A percentile compares a stretch with the other conserved stretches of the same genome.
phyloP scores from a whole-genome alignment of 139 green algal genomes.

The Diplosphaera chodatii region DNA sequence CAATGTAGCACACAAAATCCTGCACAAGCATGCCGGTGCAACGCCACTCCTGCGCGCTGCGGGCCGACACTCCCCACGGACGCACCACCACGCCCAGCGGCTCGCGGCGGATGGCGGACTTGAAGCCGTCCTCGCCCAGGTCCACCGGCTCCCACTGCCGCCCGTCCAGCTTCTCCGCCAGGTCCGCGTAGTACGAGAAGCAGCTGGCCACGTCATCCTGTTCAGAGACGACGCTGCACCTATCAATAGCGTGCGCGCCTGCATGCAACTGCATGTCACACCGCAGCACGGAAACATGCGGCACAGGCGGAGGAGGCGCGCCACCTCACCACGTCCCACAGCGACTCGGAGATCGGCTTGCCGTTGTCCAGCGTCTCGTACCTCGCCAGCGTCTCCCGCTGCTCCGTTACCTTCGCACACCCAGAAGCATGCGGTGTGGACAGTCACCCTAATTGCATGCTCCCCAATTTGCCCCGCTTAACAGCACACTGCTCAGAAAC shows the following conservation, averaged over 20 bases:
- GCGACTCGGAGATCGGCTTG: conserved; percentile 81
- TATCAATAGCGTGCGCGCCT: background rate
- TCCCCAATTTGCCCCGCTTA: no score
- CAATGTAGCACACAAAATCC: no score
- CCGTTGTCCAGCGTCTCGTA: conserved; percentile 74
- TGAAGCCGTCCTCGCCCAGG: conserved; percentile 57
- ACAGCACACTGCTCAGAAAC: no score
- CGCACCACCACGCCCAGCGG: conserved; percentile 29
- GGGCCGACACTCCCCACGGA: no score
- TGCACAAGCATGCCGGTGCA: no score
- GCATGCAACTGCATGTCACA: background rate
- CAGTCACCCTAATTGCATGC: no score
- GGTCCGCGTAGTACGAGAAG: conserved; percentile 77
- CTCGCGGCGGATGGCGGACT: conserved; percentile 20
- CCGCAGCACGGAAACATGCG: background rate
- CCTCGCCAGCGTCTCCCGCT: conserved; percentile 53
- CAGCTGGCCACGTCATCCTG: conserved; percentile 65
- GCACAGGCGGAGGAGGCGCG: no score
- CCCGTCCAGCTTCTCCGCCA: conserved; percentile 75
- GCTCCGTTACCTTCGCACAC: conserved; percentile 55
- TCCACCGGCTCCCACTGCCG: conserved; percentile 53
- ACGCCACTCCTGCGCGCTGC: no score
- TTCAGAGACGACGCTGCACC: background rate
- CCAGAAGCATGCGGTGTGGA: no score
- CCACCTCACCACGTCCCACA: conserved; percentile 84